Evolutionary conservation across 1,284 basidiomycete species (phyloP).

Genomic region (Chiua sp.): DNA sequence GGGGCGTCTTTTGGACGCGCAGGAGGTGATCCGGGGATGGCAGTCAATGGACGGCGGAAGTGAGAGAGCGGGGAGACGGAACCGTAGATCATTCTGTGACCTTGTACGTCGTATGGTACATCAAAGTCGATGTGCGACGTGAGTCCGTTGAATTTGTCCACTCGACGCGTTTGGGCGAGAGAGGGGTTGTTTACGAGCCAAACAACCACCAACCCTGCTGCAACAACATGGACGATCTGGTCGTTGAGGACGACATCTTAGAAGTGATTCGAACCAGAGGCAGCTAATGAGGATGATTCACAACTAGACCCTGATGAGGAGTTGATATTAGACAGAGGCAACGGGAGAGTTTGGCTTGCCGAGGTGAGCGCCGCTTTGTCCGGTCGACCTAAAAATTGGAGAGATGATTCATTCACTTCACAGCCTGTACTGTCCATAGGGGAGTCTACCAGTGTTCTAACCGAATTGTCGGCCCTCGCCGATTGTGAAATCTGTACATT

Average conservation of each 20-base stretch:
- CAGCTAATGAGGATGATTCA: conserved; percentile 53
- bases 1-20: not conserved
- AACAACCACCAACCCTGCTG: too few relatives aligned
- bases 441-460: too few relatives aligned
- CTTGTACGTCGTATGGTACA: conserved; percentile 12
- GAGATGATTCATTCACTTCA: not conserved
- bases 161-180: conserved; percentile 23
- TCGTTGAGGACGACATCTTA: conserved; percentile 68
- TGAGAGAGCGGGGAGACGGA: conserved; percentile 2
- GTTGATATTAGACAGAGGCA: conserved; percentile 72
- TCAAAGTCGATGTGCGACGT: conserved; percentile 20
- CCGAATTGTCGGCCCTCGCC: too few relatives aligned
- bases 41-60: conserved; percentile 3
- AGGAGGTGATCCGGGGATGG: conserved; percentile 11
- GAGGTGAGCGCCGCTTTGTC: conserved; percentile 53
- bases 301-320: conserved; percentile 80
- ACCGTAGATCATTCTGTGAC: conserved; percentile 28
- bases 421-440: too few relatives aligned
- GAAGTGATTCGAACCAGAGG: conserved; percentile 67
- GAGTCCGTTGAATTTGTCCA: conserved; percentile 21
- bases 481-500: too few relatives aligned
- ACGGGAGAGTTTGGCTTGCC: conserved; percentile 79
- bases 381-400: not conserved
- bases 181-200: too few relatives aligned
- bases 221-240: conserved; percentile 47